Evolutionary conservation across 441 rosid genomes (phyloP).

Genomic region (Erodium chrysanthum): DNA sequence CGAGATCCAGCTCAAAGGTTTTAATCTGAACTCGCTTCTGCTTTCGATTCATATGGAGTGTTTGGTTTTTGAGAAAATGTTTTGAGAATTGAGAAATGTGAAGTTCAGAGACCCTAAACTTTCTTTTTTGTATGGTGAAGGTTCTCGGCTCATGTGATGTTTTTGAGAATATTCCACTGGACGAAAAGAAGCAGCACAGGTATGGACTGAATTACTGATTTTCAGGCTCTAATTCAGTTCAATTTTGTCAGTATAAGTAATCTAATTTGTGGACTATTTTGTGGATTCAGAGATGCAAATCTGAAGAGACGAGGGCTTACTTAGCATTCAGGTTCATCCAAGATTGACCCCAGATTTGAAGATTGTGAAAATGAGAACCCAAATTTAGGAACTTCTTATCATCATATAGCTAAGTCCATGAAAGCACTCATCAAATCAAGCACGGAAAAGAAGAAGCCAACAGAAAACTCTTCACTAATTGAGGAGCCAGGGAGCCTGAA

Average conservation of each 20-base stretch:
- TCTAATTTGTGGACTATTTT: background rate
- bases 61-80: constrained; percentile 5
- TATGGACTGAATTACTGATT: constrained; percentile 12
- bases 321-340: constrained; percentile 24
- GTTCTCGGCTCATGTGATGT: constrained; percentile 26
- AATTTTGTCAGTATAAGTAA: background rate
- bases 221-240: background rate
- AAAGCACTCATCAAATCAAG: constrained; percentile 45
- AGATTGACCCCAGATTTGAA: constrained; percentile 20
- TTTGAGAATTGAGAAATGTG: background rate
- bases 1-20: constrained; percentile 54
- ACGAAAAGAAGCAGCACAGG: constrained; percentile 35
- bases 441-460: constrained; percentile 39
- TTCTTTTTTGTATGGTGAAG: constrained; percentile 24
- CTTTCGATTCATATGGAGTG: background rate
- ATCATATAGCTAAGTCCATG: constrained; percentile 34
- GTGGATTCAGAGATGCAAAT: constrained; percentile 29
- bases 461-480: constrained; percentile 20
- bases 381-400: constrained; percentile 37
- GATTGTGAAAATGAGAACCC: constrained; percentile 65
- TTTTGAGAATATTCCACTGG: constrained; percentile 29
- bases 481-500: constrained; percentile 42
- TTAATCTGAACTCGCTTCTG: constrained; percentile 5
- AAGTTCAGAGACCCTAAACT: background rate
- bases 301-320: constrained; percentile 42